Conservation (phyloP, 2,329 filamentous ascomycete species). For the Pseudocercospora fijiensis region DNA sequence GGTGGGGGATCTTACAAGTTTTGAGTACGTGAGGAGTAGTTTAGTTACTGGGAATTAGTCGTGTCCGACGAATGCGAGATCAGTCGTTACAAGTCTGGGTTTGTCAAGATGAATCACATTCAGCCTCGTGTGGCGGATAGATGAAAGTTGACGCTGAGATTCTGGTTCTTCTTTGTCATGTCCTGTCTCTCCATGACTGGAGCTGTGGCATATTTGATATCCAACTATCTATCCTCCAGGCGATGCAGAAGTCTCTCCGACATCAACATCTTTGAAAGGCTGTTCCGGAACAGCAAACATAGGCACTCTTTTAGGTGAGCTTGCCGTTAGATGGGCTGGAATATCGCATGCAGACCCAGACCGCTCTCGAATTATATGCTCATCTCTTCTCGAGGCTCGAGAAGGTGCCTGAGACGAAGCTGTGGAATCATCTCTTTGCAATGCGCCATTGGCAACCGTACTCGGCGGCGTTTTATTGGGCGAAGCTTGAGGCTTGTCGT, state of each 20-base stretch:
- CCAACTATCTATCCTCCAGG: background rate
- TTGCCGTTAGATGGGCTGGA: constrained; percentile 29
- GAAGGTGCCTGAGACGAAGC: background rate
- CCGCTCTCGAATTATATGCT: constrained; percentile 22
- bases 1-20: constrained; percentile 20
- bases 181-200: background rate
- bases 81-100: background rate
- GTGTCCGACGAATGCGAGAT: no score
- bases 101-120: background rate
- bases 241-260: constrained; percentile 10
- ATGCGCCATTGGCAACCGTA: background rate
- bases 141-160: background rate
- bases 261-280: constrained; percentile 42
- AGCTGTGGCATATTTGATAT: background rate
- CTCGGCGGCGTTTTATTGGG: background rate
- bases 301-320: constrained; percentile 39
- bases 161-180: background rate
- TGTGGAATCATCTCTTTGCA: background rate
- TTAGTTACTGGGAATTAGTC: constrained; percentile 1
- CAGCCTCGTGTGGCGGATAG: background rate
- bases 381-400: constrained; percentile 23
- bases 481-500: constrained; percentile 5
- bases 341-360: constrained; percentile 28
- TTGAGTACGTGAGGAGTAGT: constrained; percentile 16
- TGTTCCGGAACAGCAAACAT: constrained; percentile 48